Evolutionary conservation across 1,284 basidiomycete genomes (phyloP).

Genomic region (Rhodotorula sp.): DNA sequence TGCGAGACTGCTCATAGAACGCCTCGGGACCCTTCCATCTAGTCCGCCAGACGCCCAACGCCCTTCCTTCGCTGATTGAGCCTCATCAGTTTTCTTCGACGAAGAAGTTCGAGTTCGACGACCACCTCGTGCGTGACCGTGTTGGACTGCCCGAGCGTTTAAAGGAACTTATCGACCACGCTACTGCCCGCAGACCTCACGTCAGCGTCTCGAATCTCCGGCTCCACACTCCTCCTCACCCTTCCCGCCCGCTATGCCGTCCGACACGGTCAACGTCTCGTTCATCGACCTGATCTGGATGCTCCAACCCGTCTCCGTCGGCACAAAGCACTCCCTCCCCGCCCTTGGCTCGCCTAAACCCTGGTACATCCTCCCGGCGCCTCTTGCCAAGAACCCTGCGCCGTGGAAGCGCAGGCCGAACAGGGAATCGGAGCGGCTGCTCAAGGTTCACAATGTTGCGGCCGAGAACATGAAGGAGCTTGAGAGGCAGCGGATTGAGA

Average conservation of each 20-base stretch:
- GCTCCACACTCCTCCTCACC: too few species aligned
- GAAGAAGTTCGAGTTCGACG: too few species aligned
- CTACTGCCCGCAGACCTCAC: too few species aligned
- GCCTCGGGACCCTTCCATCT: too few species aligned
- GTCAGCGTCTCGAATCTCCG: too few species aligned
- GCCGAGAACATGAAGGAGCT: neutral
- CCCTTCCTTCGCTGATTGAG: too few species aligned
- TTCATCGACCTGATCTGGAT: slow-evolving; percentile 12
- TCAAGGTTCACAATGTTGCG: neutral
- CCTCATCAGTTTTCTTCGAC: too few species aligned
- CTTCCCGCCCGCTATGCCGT: neutral
- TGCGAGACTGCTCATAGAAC: too few species aligned
- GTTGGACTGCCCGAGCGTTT: too few species aligned
- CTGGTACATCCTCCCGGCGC: slow-evolving; percentile 10
- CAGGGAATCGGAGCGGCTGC: neutral
- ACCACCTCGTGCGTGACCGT: too few species aligned
- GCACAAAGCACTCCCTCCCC: neutral
- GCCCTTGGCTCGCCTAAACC: slow-evolving; percentile 6
- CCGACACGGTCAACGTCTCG: neutral
- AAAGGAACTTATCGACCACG: too few species aligned
- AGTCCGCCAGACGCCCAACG: too few species aligned
- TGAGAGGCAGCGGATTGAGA: neutral
- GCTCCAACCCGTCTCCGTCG: slow-evolving; percentile 8
- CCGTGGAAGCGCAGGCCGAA: slow-evolving; percentile 9
- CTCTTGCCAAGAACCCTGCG: neutral